Evolutionary conservation across 1,284 basidiomycete genomes (phyloP).

Genomic region (Sporisorium sorghi): DNA sequence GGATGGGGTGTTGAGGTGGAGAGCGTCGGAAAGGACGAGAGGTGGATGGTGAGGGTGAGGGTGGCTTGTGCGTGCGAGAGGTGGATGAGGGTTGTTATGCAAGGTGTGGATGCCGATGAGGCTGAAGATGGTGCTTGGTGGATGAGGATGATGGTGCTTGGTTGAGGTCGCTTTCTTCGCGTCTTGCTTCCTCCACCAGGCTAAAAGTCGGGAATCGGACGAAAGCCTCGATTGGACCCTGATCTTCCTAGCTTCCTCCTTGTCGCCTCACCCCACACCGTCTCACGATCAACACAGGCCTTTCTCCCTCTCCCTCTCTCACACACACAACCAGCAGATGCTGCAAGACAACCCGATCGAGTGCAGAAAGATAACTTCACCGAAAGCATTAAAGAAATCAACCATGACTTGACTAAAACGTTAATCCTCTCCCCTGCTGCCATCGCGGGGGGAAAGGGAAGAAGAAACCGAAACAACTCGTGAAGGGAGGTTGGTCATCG

Average conservation of each 20-base stretch:
- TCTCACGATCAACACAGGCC: too few relatives aligned
- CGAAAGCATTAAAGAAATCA: background rate
- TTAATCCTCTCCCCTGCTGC: background rate
- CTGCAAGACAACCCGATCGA: too few relatives aligned
- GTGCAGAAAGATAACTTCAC: background rate
- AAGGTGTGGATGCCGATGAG: too few relatives aligned
- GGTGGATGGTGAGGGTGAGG: background rate
- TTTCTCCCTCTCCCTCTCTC: too few relatives aligned
- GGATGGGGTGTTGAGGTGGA: too few relatives aligned
- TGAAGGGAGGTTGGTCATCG: background rate
- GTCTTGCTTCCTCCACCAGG: background rate
- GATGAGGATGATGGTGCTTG: too few relatives aligned
- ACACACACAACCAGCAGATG: background rate
- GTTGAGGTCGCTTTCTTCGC: slow-evolving; percentile 1
- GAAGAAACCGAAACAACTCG: slow-evolving; percentile 14
- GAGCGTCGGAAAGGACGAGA: too few relatives aligned
- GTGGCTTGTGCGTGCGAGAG: slow-evolving; percentile 2
- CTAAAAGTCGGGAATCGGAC: background rate
- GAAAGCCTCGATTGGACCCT: background rate
- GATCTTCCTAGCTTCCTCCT: background rate
- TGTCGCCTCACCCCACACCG: background rate
- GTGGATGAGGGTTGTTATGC: too few relatives aligned
- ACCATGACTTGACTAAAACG: background rate
- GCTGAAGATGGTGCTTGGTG: too few relatives aligned
- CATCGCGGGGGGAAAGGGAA: background rate